phyloP scores from a whole-genome alignment of 805 yeast genomes.

The Sugiyamaella boreocaroliniensis region DNA sequence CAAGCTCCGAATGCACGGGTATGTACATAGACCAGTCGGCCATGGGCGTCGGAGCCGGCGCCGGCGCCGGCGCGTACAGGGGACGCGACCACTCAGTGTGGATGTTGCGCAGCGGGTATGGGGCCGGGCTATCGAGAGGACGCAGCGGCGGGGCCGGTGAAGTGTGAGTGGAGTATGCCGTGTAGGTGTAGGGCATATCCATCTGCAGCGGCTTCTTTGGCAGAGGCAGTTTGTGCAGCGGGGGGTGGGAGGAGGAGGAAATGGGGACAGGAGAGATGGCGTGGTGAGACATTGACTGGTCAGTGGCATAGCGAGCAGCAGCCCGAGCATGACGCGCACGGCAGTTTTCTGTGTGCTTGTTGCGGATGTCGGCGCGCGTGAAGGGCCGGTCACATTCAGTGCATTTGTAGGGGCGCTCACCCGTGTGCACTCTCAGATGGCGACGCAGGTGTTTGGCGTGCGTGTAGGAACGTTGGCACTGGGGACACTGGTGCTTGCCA shows the following conservation, averaged over 20 bases:
- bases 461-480: conserved; percentile 24
- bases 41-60: background rate
- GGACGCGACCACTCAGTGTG: background rate
- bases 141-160: background rate
- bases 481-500: conserved; percentile 36
- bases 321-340: conserved; percentile 7
- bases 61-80: background rate
- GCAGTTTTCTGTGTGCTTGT: conserved; percentile 49
- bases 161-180: background rate
- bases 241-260: too few species aligned
- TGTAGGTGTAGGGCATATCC: too few species aligned
- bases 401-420: conserved; percentile 78
- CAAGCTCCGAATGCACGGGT: background rate
- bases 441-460: conserved; percentile 72
- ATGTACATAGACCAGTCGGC: background rate
- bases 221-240: too few species aligned
- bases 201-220: too few species aligned
- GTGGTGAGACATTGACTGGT: too few species aligned
- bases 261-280: too few species aligned
- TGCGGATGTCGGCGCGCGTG: conserved; percentile 65
- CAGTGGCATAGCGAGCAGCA: too few species aligned
- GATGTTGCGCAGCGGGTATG: background rate
- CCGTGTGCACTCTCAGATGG: conserved; percentile 77
- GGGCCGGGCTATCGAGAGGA: background rate
- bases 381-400: conserved; percentile 63